Conservation (phyloP, 2,329 filamentous ascomycete genomes). For the Escovopsis sp. region DNA sequence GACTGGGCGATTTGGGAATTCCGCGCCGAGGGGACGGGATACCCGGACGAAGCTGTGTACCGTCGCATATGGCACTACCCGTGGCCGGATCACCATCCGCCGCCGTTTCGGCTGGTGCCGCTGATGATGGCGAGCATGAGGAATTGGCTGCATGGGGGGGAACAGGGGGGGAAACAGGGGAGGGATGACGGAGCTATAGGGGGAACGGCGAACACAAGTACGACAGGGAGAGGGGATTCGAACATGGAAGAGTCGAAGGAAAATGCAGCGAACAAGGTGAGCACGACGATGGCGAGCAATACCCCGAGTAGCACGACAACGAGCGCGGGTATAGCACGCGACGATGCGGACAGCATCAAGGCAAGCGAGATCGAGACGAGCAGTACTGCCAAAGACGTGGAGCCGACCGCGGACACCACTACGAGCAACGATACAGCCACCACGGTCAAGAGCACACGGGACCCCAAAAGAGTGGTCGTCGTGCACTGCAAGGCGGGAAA, state of each 20-base stretch:
- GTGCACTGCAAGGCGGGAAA: slow-evolving; percentile 98
- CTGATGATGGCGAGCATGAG: slow-evolving; percentile 85
- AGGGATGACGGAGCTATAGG: too few relatives aligned
- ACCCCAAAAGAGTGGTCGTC: slow-evolving; percentile 53
- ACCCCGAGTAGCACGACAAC: too few relatives aligned
- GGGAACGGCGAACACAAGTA: too few relatives aligned
- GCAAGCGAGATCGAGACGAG: too few relatives aligned
- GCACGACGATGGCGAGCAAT: too few relatives aligned
- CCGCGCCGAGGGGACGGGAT: slow-evolving; percentile 87
- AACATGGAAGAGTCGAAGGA: too few relatives aligned
- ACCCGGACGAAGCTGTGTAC: slow-evolving; percentile 81
- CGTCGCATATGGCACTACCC: slow-evolving; percentile 78
- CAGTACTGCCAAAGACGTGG: too few relatives aligned
- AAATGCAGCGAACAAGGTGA: too few relatives aligned
- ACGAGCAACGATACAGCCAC: background rate
- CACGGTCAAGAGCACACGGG: slow-evolving; percentile 15
- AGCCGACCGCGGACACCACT: background rate
- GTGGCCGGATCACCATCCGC: slow-evolving; percentile 94
- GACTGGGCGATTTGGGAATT: slow-evolving; percentile 98
- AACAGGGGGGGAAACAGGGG: too few relatives aligned
- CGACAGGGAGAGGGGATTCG: background rate
- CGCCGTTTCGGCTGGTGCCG: slow-evolving; percentile 78
- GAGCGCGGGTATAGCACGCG: too few relatives aligned
- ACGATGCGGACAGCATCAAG: too few relatives aligned
- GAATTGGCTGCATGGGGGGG: slow-evolving; percentile 55